phyloP scores from a whole-genome alignment of 352 stramenopile species.

The Phytopythium montanum region DNA sequence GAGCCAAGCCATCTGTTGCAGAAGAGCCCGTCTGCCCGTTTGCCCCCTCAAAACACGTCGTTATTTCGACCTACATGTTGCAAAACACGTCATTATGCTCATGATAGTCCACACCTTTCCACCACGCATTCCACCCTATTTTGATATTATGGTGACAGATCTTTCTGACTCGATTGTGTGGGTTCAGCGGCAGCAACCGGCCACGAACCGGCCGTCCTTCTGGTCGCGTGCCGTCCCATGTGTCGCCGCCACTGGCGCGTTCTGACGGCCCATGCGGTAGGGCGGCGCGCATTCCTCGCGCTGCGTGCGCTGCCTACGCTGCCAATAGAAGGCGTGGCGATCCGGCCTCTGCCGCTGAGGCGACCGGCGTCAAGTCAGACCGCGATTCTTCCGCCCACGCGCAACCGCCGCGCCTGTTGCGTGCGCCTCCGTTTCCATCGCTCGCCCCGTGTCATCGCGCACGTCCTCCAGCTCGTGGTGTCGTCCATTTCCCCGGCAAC shows the following conservation, averaged over 20 bases:
- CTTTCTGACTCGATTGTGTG: not conserved
- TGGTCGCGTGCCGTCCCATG: not conserved
- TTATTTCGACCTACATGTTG: not conserved
- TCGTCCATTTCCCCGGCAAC: too few species aligned
- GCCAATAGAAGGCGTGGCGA: too few species aligned
- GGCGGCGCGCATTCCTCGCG: not conserved
- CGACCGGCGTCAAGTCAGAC: not conserved
- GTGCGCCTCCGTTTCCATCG: not conserved
- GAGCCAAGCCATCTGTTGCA: slow-evolving; percentile 4
- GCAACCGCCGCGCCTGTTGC: not conserved
- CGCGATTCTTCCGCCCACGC: not conserved
- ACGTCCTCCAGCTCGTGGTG: too few species aligned
- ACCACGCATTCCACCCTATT: not conserved
- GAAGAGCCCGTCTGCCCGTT: not conserved
- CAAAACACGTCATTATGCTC: not conserved
- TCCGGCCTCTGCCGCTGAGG: not conserved
- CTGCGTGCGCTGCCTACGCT: too few species aligned
- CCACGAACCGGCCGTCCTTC: not conserved
- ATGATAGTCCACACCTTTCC: not conserved
- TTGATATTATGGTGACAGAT: not conserved
- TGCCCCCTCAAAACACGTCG: not conserved
- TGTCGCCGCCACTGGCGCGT: not conserved
- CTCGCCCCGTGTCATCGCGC: not conserved
- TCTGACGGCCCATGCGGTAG: not conserved
- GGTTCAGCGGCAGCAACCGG: not conserved